Conservation (phyloP, 129 eudicot species). For the Scalesia atractyloides region DNA sequence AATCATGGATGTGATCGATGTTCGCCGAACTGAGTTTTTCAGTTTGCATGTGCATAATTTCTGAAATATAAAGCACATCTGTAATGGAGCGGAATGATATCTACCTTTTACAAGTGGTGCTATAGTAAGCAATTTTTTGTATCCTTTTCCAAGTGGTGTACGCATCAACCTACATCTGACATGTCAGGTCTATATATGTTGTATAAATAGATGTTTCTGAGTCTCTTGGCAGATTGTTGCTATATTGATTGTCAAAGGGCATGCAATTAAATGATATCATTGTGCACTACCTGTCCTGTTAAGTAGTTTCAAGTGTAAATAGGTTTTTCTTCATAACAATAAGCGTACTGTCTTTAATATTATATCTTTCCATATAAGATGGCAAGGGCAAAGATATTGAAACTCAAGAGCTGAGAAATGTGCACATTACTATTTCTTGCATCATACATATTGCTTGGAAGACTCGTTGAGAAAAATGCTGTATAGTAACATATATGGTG, state of each 20-base stretch:
- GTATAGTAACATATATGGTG: not conserved
- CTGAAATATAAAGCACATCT: conserved; percentile 9
- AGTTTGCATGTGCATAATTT: not conserved
- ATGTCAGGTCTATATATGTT: not conserved
- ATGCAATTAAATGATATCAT: not conserved
- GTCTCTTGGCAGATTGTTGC: conserved; percentile 4
- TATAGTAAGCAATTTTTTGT: too few relatives aligned
- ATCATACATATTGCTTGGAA: not conserved
- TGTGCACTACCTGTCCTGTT: conserved; percentile 4
- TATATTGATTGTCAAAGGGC: conserved; percentile 5
- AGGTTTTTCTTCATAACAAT: not conserved
- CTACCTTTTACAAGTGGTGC: conserved; percentile 6
- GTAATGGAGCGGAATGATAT: not conserved
- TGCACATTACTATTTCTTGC: not conserved
- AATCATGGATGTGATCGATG: conserved; percentile 1
- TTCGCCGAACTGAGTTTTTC: not conserved
- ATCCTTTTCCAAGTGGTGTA: too few relatives aligned
- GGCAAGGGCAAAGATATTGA: not conserved
- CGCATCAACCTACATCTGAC: conserved; percentile 1
- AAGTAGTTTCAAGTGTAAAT: not conserved
- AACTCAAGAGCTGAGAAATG: not conserved
- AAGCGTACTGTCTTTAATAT: not conserved
- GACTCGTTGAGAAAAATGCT: not conserved
- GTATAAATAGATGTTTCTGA: not conserved
- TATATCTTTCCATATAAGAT: conserved; percentile 1